Conservation (phyloP, 2,329 filamentous ascomycete species). For the Stachybotrys echinatus region DNA sequence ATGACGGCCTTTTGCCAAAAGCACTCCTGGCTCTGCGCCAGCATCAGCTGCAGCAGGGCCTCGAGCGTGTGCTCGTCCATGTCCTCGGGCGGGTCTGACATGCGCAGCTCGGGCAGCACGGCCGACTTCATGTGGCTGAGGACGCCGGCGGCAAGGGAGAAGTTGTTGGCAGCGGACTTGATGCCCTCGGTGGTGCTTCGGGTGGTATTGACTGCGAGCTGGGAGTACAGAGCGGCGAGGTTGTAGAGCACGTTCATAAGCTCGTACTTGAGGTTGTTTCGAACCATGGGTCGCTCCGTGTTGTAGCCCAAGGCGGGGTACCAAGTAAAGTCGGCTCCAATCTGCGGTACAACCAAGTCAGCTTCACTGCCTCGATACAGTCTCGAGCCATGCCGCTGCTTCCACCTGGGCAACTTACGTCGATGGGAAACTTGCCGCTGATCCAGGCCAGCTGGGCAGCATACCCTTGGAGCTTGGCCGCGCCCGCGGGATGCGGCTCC, state of each 20-base stretch:
- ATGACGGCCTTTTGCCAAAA: slow-evolving; percentile 98
- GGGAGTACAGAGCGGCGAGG: slow-evolving; percentile 86
- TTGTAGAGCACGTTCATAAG: slow-evolving; percentile 92
- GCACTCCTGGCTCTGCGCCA: slow-evolving; percentile 94
- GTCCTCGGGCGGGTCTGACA: slow-evolving; percentile 81
- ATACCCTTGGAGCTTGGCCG: slow-evolving; percentile 85
- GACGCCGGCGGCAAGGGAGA: slow-evolving; percentile 81
- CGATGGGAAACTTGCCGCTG: slow-evolving; percentile 90
- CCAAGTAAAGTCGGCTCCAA: slow-evolving; percentile 94
- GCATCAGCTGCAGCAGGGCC: slow-evolving; percentile 73
- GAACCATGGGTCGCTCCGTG: slow-evolving; percentile 63
- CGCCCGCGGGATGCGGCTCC: slow-evolving; percentile 81
- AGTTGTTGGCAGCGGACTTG: slow-evolving; percentile 84
- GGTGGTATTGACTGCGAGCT: slow-evolving; percentile 78
- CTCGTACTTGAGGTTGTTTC: slow-evolving; percentile 71
- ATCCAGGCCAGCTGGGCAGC: slow-evolving; percentile 92
- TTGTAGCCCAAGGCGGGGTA: slow-evolving; percentile 92
- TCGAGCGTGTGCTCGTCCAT: slow-evolving; percentile 89
- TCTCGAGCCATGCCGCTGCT: not conserved
- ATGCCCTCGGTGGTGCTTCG: slow-evolving; percentile 75
- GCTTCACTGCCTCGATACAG: not conserved
- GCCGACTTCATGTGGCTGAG: slow-evolving; percentile 70
- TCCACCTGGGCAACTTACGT: slow-evolving; percentile 46
- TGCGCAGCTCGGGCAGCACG: slow-evolving; percentile 76
- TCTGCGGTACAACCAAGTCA: slow-evolving; percentile 39